phyloP scores from a whole-genome alignment of 768 basidiomycete genomes.

The Termitomyces sp. region DNA sequence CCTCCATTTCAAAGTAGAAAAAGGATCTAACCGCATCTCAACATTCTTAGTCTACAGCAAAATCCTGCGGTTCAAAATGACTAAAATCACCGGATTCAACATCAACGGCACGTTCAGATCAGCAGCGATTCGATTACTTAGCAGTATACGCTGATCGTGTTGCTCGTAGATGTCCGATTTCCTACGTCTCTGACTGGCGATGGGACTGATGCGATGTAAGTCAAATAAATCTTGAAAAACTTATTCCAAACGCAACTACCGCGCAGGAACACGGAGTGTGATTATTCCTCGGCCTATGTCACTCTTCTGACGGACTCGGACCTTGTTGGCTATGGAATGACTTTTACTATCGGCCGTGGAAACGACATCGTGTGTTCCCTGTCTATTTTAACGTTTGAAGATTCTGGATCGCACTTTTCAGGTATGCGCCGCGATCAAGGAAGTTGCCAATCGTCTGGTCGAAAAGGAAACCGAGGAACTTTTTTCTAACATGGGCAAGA shows the following conservation, averaged over 20 bases:
- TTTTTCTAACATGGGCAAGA: conserved; percentile 86
- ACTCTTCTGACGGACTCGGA: conserved; percentile 68
- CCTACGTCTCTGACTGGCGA: conserved; percentile 89
- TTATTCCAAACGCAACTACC: not conserved
- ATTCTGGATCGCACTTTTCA: conserved; percentile 17
- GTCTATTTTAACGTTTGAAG: not conserved
- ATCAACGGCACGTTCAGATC: conserved; percentile 41
- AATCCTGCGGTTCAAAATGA: conserved; percentile 14
- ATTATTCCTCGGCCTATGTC: conserved; percentile 93
- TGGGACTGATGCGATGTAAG: conserved; percentile 90
- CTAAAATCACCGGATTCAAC: conserved; percentile 50
- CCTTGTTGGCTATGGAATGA: conserved; percentile 89
- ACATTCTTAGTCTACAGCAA: not conserved
- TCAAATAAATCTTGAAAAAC: not conserved
- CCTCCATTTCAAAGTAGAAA: not conserved
- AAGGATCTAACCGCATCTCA: not conserved
- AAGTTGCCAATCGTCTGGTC: conserved; percentile 75
- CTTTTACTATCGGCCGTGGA: conserved; percentile 91
- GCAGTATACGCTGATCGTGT: not conserved
- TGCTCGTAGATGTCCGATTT: conserved; percentile 72
- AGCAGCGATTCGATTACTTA: not conserved
- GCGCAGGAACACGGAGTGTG: conserved; percentile 89
- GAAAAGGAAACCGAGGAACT: conserved; percentile 78
- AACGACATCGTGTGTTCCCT: conserved; percentile 75
- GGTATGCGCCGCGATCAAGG: conserved; percentile 79